Conservation (phyloP, 495 filamentous ascomycete species). For the Daldinia decipiens region DNA sequence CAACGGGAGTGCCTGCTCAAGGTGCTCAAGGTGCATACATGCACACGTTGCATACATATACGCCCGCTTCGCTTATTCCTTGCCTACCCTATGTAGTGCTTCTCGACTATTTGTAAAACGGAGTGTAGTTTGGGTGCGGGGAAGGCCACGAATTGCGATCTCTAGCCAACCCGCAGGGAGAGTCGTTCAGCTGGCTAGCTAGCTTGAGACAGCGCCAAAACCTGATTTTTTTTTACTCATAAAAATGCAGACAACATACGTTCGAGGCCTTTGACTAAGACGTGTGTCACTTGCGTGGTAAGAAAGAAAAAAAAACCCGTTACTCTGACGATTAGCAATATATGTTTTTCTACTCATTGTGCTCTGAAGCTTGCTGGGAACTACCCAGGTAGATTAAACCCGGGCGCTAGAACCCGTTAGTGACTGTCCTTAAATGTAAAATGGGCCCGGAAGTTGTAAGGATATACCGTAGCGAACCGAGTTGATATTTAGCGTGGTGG, state of each 20-base stretch:
- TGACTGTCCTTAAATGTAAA: background rate
- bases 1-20: background rate
- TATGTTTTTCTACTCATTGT: background rate
- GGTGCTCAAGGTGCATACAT: constrained; percentile 5
- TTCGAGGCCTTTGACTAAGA: constrained; percentile 17
- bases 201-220: constrained; percentile 23
- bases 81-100: background rate
- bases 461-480: constrained; percentile 8
- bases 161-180: constrained; percentile 23
- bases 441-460: background rate
- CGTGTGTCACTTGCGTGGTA: constrained; percentile 24
- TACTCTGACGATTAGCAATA: constrained; percentile 6
- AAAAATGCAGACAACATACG: constrained; percentile 17
- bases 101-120: constrained; percentile 17
- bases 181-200: constrained; percentile 39
- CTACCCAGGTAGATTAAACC: background rate
- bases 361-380: background rate
- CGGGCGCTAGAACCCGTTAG: background rate
- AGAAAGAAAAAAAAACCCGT: constrained; percentile 12
- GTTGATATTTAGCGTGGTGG: constrained; percentile 13
- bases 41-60: constrained; percentile 2
- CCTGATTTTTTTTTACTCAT: constrained; percentile 29
- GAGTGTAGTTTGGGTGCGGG: constrained; percentile 28
- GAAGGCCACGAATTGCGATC: constrained; percentile 27
- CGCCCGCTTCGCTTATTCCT: constrained; percentile 1